Conservation (phyloP, 2,329 filamentous ascomycete species). For the Stagonosporopsis rhizophila region DNA sequence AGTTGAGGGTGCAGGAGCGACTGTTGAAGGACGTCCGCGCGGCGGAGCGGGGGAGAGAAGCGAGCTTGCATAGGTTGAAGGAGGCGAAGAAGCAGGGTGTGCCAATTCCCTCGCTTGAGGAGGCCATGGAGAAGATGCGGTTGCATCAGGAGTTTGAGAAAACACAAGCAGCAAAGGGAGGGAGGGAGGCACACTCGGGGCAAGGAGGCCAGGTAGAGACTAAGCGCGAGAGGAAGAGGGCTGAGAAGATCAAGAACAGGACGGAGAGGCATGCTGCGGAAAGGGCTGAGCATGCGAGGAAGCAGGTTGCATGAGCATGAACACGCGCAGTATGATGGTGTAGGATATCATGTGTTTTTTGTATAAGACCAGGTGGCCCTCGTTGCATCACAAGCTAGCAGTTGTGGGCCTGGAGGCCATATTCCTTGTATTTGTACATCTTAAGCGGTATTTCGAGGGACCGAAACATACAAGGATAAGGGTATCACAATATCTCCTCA, state of each 20-base stretch:
- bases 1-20: slow-evolving; percentile 62
- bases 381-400: slow-evolving; percentile 9
- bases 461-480: slow-evolving; percentile 33
- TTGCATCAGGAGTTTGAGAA: slow-evolving; percentile 30
- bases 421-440: slow-evolving; percentile 17
- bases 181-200: slow-evolving; percentile 32
- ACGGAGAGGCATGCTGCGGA: slow-evolving; percentile 34
- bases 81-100: slow-evolving; percentile 37
- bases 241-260: slow-evolving; percentile 33
- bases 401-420: slow-evolving; percentile 6
- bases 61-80: slow-evolving; percentile 38
- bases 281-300: slow-evolving; percentile 31
- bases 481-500: slow-evolving; percentile 42
- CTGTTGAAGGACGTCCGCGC: slow-evolving; percentile 64
- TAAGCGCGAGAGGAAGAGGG: slow-evolving; percentile 35
- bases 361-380: background rate
- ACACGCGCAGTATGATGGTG: background rate
- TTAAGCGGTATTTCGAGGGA: slow-evolving; percentile 9
- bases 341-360: slow-evolving; percentile 15
- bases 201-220: slow-evolving; percentile 38
- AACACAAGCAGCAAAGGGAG: slow-evolving; percentile 18
- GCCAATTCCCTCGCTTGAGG: slow-evolving; percentile 39
- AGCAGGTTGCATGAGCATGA: slow-evolving; percentile 27
- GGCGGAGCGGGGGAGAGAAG: slow-evolving; percentile 43
- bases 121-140: slow-evolving; percentile 40